These are phyloP conservation scores for Yamadazyma laniorum DNA, from an alignment of 805 yeast species.

Conservation along the genomic window DNA sequence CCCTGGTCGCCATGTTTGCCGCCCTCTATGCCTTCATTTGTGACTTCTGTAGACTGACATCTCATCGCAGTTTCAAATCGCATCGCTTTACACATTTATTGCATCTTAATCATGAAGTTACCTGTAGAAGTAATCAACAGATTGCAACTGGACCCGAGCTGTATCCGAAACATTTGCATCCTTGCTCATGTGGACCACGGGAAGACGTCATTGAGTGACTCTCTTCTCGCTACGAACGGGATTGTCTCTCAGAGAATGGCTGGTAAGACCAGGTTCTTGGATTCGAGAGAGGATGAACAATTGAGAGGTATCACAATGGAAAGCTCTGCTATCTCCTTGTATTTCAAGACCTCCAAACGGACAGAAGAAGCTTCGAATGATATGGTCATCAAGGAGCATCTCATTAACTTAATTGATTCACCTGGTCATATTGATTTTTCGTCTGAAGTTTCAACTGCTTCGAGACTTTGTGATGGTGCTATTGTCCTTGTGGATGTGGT, in stretches of 20 bases:
- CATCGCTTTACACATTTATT: conserved; percentile 8
- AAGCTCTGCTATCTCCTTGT: conserved; percentile 90
- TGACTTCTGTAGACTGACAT: too few species aligned
- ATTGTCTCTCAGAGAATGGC: conserved; percentile 93
- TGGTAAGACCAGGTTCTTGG: conserved; percentile 89
- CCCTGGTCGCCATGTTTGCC: too few species aligned
- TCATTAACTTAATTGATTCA: conserved; percentile 91
- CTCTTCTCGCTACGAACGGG: conserved; percentile 91
- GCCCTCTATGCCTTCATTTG: too few species aligned
- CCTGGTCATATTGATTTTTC: conserved; percentile 99
- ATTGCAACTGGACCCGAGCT: conserved; percentile 66
- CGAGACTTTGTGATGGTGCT: conserved; percentile 95
- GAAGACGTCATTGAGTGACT: conserved; percentile 91
- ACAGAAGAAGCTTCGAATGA: conserved; percentile 32
- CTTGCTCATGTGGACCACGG: conserved; percentile 99
- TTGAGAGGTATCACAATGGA: conserved; percentile 97
- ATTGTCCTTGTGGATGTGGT: conserved; percentile 93
- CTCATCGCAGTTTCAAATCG: too few species aligned
- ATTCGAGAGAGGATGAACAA: conserved; percentile 95
- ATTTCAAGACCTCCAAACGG: conserved; percentile 63
- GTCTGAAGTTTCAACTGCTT: conserved; percentile 93
- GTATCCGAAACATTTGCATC: conserved; percentile 87
- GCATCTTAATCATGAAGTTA: conserved; percentile 50
- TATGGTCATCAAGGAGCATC: conserved; percentile 62
- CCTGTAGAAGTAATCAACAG: conserved; percentile 61